Evolutionary conservation across 2,329 filamentous ascomycete genomes (phyloP).

Genomic region (Stemphylium lycopersici): DNA sequence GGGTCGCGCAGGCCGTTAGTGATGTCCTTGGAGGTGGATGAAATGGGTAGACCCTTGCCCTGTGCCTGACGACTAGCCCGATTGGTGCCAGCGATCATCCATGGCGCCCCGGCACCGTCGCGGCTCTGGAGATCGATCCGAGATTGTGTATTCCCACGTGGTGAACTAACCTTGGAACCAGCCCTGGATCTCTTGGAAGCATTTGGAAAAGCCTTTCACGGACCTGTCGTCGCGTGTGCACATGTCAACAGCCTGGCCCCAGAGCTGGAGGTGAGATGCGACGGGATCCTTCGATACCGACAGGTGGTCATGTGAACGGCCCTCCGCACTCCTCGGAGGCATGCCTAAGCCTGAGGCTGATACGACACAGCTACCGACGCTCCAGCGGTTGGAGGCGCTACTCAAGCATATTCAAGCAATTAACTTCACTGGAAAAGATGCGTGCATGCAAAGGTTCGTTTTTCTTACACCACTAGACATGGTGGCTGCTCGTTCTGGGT

Average conservation of each 20-base stretch:
- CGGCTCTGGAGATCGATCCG: slow-evolving; percentile 32
- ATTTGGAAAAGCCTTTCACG: not conserved
- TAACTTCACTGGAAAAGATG: no score
- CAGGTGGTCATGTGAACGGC: no score
- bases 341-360: no score
- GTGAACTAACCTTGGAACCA: not conserved
- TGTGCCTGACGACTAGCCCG: slow-evolving; percentile 32
- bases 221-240: not conserved
- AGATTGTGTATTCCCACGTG: slow-evolving; percentile 23
- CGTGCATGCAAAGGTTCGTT: no score
- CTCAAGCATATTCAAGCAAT: no score
- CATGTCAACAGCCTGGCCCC: slow-evolving; percentile 2
- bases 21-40: slow-evolving; percentile 17
- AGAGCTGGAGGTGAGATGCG: no score
- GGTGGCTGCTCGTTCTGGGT: no score
- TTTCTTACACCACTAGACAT: no score
- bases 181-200: not conserved
- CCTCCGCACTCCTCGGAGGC: no score
- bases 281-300: no score
- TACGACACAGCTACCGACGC: no score
- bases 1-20: slow-evolving; percentile 11
- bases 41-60: slow-evolving; percentile 24
- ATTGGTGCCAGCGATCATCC: slow-evolving; percentile 34
- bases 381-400: no score
- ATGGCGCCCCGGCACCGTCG: slow-evolving; percentile 19